These are phyloP conservation scores for Umbelopsis sp. DNA, from an alignment of 192 early-diverging fungal genomes.

Conservation along the genomic window DNA sequence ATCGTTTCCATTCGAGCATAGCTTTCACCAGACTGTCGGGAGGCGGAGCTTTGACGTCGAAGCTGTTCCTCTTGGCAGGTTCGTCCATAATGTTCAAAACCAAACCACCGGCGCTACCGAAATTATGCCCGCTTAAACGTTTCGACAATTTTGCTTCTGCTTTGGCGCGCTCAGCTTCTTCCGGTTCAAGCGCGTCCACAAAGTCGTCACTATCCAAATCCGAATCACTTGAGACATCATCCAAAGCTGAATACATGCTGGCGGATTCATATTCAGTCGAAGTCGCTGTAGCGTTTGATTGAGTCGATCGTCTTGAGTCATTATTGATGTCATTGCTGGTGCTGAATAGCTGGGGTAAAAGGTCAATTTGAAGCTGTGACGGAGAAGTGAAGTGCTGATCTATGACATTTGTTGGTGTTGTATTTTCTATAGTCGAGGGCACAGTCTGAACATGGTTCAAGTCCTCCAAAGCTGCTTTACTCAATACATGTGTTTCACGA, in stretches of 20 bases:
- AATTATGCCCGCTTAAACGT: constrained; percentile 34
- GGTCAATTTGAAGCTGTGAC: not conserved
- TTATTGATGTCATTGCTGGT: not conserved
- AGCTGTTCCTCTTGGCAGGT: not conserved
- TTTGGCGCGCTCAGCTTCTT: constrained; percentile 29
- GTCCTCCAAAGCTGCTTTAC: constrained; percentile 16
- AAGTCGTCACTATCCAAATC: constrained; percentile 25
- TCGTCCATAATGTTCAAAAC: constrained; percentile 28
- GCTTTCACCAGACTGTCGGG: constrained; percentile 27
- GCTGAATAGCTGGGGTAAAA: not conserved
- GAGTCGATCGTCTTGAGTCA: not conserved
- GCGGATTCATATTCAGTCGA: not conserved
- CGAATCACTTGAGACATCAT: constrained; percentile 3
- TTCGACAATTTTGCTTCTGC: constrained; percentile 24
- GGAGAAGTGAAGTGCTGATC: not conserved
- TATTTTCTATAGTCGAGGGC: not conserved
- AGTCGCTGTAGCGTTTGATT: not conserved
- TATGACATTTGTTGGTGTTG: not conserved
- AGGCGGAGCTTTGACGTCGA: constrained; percentile 9
- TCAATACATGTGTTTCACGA: constrained; percentile 12
- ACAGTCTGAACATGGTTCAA: not conserved
- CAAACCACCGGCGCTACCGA: constrained; percentile 41
- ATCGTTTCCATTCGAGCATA: constrained; percentile 35
- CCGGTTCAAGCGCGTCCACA: constrained; percentile 33
- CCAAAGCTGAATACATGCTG: not conserved